Conservation (phyloP, 1,139 yeast species). For the Nematodospora anomalae region DNA sequence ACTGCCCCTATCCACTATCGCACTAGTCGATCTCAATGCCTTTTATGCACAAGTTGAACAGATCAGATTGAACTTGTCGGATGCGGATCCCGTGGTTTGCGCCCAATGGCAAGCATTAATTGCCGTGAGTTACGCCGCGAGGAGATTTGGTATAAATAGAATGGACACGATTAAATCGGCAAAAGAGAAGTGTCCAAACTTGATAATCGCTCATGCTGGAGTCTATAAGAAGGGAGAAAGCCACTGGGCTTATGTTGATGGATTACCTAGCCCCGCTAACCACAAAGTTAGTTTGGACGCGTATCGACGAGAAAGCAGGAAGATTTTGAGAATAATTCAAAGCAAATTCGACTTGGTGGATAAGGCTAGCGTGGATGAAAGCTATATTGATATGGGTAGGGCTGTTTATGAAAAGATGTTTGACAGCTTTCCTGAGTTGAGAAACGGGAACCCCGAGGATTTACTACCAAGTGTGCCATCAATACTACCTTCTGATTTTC, state of each 20-base stretch:
- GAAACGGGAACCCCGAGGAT: slow-evolving; percentile 18
- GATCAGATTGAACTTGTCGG: slow-evolving; percentile 61
- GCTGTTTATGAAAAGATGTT: slow-evolving; percentile 25
- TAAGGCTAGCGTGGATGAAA: slow-evolving; percentile 95
- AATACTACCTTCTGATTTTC: slow-evolving; percentile 30
- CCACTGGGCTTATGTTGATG: slow-evolving; percentile 66
- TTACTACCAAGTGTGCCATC: slow-evolving; percentile 54
- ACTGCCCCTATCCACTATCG: slow-evolving; percentile 79
- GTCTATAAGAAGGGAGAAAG: slow-evolving; percentile 86
- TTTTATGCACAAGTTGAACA: slow-evolving; percentile 95
- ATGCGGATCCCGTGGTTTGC: slow-evolving; percentile 84
- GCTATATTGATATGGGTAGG: slow-evolving; percentile 78
- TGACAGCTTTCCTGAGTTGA: slow-evolving; percentile 29
- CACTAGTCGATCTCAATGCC: slow-evolving; percentile 89
- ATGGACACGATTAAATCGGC: slow-evolving; percentile 75
- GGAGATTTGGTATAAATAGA: slow-evolving; percentile 76
- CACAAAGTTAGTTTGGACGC: slow-evolving; percentile 92
- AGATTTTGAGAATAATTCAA: slow-evolving; percentile 64
- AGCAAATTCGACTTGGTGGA: slow-evolving; percentile 66
- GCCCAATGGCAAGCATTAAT: slow-evolving; percentile 90
- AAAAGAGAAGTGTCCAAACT: slow-evolving; percentile 65
- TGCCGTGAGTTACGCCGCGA: slow-evolving; percentile 88
- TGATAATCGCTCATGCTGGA: slow-evolving; percentile 88
- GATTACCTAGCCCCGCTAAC: slow-evolving; percentile 43
- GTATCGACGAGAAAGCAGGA: slow-evolving; percentile 82